phyloP scores from a whole-genome alignment of 176 grass and related monocot genomes.

The Chrysopogon serrulatus region DNA sequence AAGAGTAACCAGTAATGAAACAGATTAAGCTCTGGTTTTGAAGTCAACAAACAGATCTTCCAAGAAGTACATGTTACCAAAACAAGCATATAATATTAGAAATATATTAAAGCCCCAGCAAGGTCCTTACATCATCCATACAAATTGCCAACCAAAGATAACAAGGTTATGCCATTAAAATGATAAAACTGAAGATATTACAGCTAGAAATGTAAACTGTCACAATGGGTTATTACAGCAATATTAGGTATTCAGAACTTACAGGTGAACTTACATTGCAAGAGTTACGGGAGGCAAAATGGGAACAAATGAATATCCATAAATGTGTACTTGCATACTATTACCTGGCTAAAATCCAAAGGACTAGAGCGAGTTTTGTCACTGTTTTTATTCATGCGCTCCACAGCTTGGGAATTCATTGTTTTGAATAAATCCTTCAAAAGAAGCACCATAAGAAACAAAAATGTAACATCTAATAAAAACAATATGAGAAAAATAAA shows the following conservation, averaged over 20 bases:
- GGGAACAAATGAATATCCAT: not conserved
- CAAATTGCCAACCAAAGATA: not conserved
- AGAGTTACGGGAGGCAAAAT: not conserved
- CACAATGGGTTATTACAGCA: not conserved
- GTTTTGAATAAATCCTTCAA: constrained; percentile 97
- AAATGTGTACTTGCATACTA: not conserved
- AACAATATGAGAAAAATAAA: not conserved
- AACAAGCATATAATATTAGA: not conserved
- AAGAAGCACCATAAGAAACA: constrained; percentile 14
- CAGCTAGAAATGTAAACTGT: not conserved
- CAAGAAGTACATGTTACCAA: not conserved
- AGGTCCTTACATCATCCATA: not conserved
- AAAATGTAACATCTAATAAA: not conserved
- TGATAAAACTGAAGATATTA: not conserved
- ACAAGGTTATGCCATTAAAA: not conserved
- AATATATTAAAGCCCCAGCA: not conserved
- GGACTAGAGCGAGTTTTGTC: constrained; percentile 60
- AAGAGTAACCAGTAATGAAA: not conserved
- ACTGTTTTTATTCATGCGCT: constrained; percentile 41
- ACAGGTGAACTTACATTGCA: not conserved
- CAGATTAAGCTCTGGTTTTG: not conserved
- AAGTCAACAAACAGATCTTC: not conserved
- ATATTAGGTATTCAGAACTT: not conserved
- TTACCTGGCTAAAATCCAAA: constrained; percentile 76
- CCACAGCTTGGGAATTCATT: constrained; percentile 55